phyloP scores from a whole-genome alignment of 2,329 filamentous ascomycete species.

The Aureobasidium uvarum region DNA sequence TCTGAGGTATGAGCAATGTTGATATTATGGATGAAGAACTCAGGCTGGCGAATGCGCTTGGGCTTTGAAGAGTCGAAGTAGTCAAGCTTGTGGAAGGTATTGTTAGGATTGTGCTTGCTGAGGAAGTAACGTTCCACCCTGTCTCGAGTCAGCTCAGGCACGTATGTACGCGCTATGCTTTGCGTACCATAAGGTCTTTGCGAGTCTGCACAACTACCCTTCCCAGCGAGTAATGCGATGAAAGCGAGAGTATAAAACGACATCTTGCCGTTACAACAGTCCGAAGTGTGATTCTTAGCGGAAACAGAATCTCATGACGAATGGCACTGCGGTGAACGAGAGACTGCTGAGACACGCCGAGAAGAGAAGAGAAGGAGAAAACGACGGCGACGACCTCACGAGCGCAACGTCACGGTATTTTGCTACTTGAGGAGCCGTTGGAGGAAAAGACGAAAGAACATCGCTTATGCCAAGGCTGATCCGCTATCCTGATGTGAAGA shows the following conservation, averaged over 20 bases:
- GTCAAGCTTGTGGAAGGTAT: neutral
- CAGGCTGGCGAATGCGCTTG: neutral
- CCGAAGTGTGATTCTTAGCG: neutral
- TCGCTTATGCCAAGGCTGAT: constrained; percentile 23
- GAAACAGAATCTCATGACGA: constrained; percentile 9
- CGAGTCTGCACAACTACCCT: neutral
- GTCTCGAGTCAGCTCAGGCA: neutral
- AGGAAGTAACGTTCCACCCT: constrained; percentile 15
- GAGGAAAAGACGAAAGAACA: constrained; percentile 9
- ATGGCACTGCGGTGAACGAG: neutral
- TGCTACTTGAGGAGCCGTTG: constrained; percentile 12
- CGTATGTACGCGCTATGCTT: neutral
- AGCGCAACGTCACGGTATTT: constrained; percentile 16
- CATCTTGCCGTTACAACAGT: constrained; percentile 8
- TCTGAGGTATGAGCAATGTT: neutral
- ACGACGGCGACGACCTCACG: neutral
- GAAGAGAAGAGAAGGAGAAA: neutral
- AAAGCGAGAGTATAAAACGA: constrained; percentile 14
- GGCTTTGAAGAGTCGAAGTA: neutral
- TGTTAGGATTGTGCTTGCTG: neutral
- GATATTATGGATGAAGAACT: neutral
- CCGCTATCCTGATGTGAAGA: constrained; percentile 5
- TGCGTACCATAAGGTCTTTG: neutral
- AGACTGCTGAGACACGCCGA: neutral
- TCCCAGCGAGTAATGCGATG: neutral